Evolutionary conservation across 768 basidiomycete species (phyloP).

Genomic region (Leccinum ochraceum): DNA sequence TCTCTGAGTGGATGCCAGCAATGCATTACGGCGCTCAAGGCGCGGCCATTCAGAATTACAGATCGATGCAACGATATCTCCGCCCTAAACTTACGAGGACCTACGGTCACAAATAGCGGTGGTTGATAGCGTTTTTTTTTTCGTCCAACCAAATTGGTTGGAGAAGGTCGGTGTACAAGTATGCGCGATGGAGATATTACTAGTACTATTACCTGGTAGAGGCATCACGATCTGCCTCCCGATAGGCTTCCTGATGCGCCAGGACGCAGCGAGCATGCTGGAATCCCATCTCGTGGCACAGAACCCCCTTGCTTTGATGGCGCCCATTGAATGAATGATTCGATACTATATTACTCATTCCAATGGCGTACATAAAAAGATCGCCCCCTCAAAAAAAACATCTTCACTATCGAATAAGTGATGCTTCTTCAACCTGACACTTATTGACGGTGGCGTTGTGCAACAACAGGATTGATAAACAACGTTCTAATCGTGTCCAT

Average conservation of each 20-base stretch:
- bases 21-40: slow-evolving; percentile 28
- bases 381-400: slow-evolving; percentile 10
- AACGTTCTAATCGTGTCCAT: slow-evolving; percentile 15
- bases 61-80: slow-evolving; percentile 19
- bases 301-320: slow-evolving; percentile 14
- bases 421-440: slow-evolving; percentile 9
- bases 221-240: slow-evolving; percentile 23
- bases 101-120: slow-evolving; percentile 8
- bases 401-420: slow-evolving; percentile 6
- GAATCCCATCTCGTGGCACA: slow-evolving; percentile 18
- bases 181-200: background rate
- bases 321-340: background rate
- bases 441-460: slow-evolving; percentile 29
- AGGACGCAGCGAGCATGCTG: slow-evolving; percentile 3
- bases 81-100: slow-evolving; percentile 20
- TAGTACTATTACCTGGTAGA: slow-evolving; percentile 12
- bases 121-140: background rate
- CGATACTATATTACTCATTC: slow-evolving; percentile 9
- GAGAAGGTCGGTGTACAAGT: background rate
- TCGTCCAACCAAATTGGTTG: slow-evolving; percentile 4
- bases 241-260: slow-evolving; percentile 25
- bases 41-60: slow-evolving; percentile 1
- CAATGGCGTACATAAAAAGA: slow-evolving; percentile 17
- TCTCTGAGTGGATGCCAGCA: slow-evolving; percentile 30
- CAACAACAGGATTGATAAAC: slow-evolving; percentile 18